Evolutionary conservation across 495 filamentous ascomycete species (phyloP), one percentile per base, ranked within the genome.

Genomic region (Letharia lupina): DNA sequence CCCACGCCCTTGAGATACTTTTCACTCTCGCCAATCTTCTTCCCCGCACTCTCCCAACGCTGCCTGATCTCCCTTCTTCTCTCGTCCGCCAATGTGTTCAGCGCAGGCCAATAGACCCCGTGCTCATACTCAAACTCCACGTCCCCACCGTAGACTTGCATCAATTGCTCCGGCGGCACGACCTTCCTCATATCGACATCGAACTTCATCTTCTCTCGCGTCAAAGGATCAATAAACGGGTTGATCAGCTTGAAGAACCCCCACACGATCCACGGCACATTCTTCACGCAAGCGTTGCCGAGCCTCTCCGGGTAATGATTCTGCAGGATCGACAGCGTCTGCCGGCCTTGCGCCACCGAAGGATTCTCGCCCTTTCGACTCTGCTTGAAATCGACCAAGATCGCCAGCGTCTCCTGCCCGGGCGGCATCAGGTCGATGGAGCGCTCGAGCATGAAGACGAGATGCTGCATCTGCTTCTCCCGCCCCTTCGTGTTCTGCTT

Each of bases 191-290:
- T 82, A 70, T 96, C 88, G 70, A 95, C 89, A 77, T 96, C 96
- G 81, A 96, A 98, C 73, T 90, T 91, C 72, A 98, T 84, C 80
- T 98, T 98, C 68, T 94, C 84, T 20, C 87, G 85, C 20, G 94
- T 98, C 66, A 87, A 67, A 12, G 94, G 94, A 77, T 98, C 94
- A 74, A 98, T 96, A 75, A 98, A 98, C 39, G 93, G 92, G 28
- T 85, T 90, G 77, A 98, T 92, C 66, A 96, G 76, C 77, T 95
- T 96, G 82, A 96, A 95, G 82, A 98, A 98, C 35, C 86, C 87
- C 75, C 81, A 85, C 62, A 97, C 87, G 61, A 93, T 79, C 84
- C 90, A 96, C 16, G 93, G 94, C 60, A 96, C 90, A 92, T 69
- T 65, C 44, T 66, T 89, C 60, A 96, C 89, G 66, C 96, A 83